Evolutionary conservation across 495 filamentous ascomycete species (phyloP).

Genomic region (Penicillium bialowiezense): DNA sequence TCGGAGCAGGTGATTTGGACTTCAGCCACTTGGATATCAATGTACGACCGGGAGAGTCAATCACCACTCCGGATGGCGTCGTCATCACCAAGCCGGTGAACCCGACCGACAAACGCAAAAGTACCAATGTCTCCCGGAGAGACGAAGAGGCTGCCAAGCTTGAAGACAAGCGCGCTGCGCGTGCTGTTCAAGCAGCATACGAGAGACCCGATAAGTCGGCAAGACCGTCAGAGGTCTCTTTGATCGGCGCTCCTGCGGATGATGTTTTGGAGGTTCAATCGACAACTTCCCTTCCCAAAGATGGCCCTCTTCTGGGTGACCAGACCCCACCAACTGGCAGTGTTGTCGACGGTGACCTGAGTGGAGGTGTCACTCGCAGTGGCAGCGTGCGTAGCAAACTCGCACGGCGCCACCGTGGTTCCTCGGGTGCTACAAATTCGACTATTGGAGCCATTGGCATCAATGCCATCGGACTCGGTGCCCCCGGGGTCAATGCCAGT

Average conservation of each 20-base stretch:
- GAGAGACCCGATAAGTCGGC: slow-evolving; percentile 26
- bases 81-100: slow-evolving; percentile 40
- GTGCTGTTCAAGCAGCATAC: slow-evolving; percentile 61
- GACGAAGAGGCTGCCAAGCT: slow-evolving; percentile 54
- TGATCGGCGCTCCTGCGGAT: slow-evolving; percentile 25
- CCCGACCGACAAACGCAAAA: slow-evolving; percentile 35
- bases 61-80: slow-evolving; percentile 38
- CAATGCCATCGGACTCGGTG: slow-evolving; percentile 61
- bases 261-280: slow-evolving; percentile 33
- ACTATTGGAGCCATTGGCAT: slow-evolving; percentile 70
- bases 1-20: slow-evolving; percentile 85
- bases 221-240: slow-evolving; percentile 29
- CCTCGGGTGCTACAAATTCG: slow-evolving; percentile 74
- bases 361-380: slow-evolving; percentile 60
- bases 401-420: slow-evolving; percentile 72
- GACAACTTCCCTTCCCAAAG: slow-evolving; percentile 30
- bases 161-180: slow-evolving; percentile 56
- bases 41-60: slow-evolving; percentile 33
- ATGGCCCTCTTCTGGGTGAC: slow-evolving; percentile 44
- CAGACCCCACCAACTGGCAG: slow-evolving; percentile 64
- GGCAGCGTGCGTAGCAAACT: slow-evolving; percentile 82
- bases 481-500: slow-evolving; percentile 54
- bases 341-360: slow-evolving; percentile 63
- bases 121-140: slow-evolving; percentile 34
- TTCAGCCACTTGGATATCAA: slow-evolving; percentile 69